phyloP scores from a whole-genome alignment of 2,329 filamentous ascomycete genomes.

The Rhynchosporium agropyri region DNA sequence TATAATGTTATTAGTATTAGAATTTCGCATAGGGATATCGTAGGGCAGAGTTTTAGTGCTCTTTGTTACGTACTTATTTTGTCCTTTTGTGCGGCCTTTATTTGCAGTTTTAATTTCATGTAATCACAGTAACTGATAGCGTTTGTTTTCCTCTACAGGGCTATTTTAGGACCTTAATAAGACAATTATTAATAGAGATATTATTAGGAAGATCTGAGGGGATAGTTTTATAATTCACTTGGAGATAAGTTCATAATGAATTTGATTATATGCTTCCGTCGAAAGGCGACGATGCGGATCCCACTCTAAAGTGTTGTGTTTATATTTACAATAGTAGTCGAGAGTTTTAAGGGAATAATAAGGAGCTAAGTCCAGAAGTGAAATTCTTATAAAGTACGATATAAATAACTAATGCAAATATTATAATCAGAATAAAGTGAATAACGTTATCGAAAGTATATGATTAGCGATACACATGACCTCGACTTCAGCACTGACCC shows the following conservation, averaged over 20 bases:
- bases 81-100: no score
- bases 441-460: no score
- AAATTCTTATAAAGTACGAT: no score
- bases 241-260: constrained; percentile 1
- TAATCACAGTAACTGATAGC: constrained; percentile 8
- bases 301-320: background rate
- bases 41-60: constrained; percentile 4
- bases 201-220: constrained; percentile 1
- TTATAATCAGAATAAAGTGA: no score
- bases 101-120: background rate
- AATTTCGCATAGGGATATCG: background rate
- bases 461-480: no score
- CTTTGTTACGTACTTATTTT: no score
- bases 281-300: background rate
- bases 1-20: background rate
- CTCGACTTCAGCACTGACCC: no score
- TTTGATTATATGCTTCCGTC: background rate
- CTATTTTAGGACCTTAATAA: background rate
- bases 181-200: constrained; percentile 4
- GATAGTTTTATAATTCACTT: background rate
- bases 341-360: background rate
- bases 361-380: no score
- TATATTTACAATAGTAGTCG: background rate
- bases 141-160: no score
- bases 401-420: no score